Evolutionary conservation across 768 basidiomycete genomes (phyloP), one percentile per base, ranked within the genome.

Genomic region (Naganishia vishniacii): DNA sequence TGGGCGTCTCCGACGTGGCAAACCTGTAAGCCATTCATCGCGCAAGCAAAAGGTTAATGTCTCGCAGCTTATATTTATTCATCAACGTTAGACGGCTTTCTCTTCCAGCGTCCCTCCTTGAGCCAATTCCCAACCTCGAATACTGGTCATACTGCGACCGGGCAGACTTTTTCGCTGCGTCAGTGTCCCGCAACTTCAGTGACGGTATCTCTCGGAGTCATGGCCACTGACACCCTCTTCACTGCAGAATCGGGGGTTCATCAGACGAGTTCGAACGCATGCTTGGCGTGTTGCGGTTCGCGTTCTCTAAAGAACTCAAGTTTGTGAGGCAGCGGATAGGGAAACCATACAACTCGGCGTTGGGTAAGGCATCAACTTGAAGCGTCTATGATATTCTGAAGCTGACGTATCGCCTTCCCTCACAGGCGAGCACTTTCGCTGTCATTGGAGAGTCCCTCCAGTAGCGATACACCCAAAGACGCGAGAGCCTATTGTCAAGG

Each of bases 121-220:
- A 95, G 75, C 93, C 93, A 3, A 83, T 93, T 69, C 93, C 93
- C 4, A 97, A 97, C 79, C 83, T 97, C 56, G 93, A 97, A 79
- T 97, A 92, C 79, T 95, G 89, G 89, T 86, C 90, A 69, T 93
- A 91, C 70, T 81, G 91, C 48, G 91, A 94, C 77, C 82, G 91
- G 69, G 89, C 92, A 7, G 92, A 95, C 77, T 79, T 91, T 47
- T 91, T 97, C 73, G 87, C 87, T 71, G 85, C 90, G 92, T 95
- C 75, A 80, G 87, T 84, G n/a, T n/a, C 23, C 18, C 29, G 28
- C 49, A 29, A 4, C n/a, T 16, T 3, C 26, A n/a, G n/a, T n/a
- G n/a, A 1, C 20, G 26, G 41, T 31, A 28, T 47, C 16, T 18
- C 12, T 53, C 26, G 23, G 9, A 25, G 18, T n/a, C 16, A 5